Base-by-base conservation (phyloP, 352 stramenopile species). In the Phytophthora cryptogea region DNA sequence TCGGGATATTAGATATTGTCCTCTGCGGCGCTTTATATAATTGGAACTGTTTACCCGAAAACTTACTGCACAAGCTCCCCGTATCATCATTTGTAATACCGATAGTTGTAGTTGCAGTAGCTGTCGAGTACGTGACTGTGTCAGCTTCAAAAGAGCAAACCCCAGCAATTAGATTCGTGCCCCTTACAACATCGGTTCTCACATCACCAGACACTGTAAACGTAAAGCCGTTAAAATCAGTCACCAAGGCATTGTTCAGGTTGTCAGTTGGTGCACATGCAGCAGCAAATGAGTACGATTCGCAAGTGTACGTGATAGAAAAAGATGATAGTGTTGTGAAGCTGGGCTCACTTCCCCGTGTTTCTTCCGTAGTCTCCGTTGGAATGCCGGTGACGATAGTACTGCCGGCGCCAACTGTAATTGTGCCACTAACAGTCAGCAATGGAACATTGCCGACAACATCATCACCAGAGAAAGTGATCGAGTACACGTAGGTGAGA, bases 381-480 rank as follows among this genome's bases (percentile, higher is more conserved):
- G 66, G 73, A 10, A 89, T 49, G 0, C 31, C 53, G 1, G 66
- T 42, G 41, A 14, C 17, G 26, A 31, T 17, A 37, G 26, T 63
- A 28, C 37, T 13, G 8, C 33, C 33, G 16, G 20, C 20, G 20
- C 20, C 20, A 2, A 23, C 20, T 23, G 20, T 23, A 23, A 23
- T 23, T 23, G 20, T 23, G 20, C 37, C 37, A 44, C 17, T 44
- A 8, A 16, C 10, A 23, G 37, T 71, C n/a, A 83, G 70, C 0
- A 64, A 35, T 1, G 95, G 89, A 1, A 99, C 85, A 61, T 98
- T 83, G 9, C 96, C 96, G 35, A 78, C 79, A 3, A 90, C 79
- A 40, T 78, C 73, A 31, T 90, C 27, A 6, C 91, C 89, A 16
- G 82, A 68, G 49, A 98, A 99, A 4, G 68, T 84, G 20, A 98